Base-by-base conservation (phyloP, 2,329 filamentous ascomycete species). In the Diaporthe ilicicola region DNA sequence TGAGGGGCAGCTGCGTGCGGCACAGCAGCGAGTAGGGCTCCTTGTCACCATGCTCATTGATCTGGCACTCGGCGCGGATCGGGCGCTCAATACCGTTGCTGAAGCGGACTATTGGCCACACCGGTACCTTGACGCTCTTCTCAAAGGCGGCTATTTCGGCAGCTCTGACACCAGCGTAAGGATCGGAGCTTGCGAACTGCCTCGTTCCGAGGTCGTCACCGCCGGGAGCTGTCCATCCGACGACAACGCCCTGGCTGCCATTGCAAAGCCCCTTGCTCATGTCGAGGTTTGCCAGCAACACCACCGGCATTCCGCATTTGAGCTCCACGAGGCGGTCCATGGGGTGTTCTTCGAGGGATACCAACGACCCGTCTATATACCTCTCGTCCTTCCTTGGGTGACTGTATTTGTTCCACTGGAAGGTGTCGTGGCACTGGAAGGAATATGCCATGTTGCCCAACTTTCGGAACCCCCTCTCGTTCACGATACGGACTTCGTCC, bases 1-100 rank as follows among this genome's bases (percentile, higher is more conserved):
- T 79, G 0, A 92, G 81, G 0, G 90, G 90, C 7, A 92, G 83
- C 75, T 92, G 90, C 0, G 89, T 89, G 22, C 90, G 82, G 0
- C 82, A 81, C 0, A 91, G 76, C 1, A 86, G 74, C 37, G 82
- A 85, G 73, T 85, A 86, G 0, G 87, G 86, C 64, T 76, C n/a
- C 2, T 79, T 76, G 53, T 84, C 79, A 1, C 87, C 87, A 0
- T 87, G 73, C 66, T 86, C 80, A 24, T 81, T 83, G 32, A 87
- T 77, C 8, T 82, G 81, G 75, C 87, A 90, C 15, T 86, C 81
- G 0, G 89, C 83, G 44, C 82, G 84, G 34, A 91, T 87, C 0
- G 84, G 83, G 3, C 79, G 77, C 2, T 73, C 76, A 0, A 55
- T 8, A 0, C 84, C 84, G 70, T 89, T 88, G 34, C 83, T 78